Evolutionary conservation across 768 basidiomycete species (phyloP), one percentile per base, ranked within the genome.

Genomic region (Hypholoma sublateritium): DNA sequence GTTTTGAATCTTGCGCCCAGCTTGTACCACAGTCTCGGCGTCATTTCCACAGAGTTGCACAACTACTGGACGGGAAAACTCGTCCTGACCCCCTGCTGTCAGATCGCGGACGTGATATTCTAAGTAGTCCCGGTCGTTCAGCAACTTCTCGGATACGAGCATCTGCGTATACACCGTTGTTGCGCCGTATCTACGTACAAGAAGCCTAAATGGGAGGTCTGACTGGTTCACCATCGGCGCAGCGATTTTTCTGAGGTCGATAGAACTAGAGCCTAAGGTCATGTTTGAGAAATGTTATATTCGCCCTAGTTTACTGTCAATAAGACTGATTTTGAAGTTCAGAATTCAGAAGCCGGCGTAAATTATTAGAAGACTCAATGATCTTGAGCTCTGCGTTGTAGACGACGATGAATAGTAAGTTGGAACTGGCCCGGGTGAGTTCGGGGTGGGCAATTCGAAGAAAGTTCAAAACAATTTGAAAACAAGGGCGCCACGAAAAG

Each of bases 181-280:
- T 24, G 87, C 81, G 17, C 86, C 85, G 69, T 91, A 79, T 57
- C 73, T 74, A 53, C 81, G 77, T 3, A 81, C 80, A 50, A 91
- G 78, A 12, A 81, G 60, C 34, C 90, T 79, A 63, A 91, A 92
- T 1, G 90, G 87, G 0, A 87, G 77, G 62, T 93, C 90, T 24
- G 88, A 89, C 65, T 91, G 89, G 57, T 88, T 85, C 56, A 92
- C 81, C 89, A 91, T 91, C 2, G 88, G 89, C 6, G 89, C 88
- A 6, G 86, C 77, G 52, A 89, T 79, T 55, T 70, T 76, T 21
- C 69, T 69, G 25, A 81, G 63, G 56, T 75, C 21, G 39, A 60
- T 60, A 44, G 19, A 17, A 19, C 3, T 2, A n/a, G 41, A 42
- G 7, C n/a, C 8, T 16, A 14, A 7, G 12, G 21, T 16, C 21